Conservation (phyloP, 2,329 filamentous ascomycete genomes). For the Cladosporium sp. region DNA sequence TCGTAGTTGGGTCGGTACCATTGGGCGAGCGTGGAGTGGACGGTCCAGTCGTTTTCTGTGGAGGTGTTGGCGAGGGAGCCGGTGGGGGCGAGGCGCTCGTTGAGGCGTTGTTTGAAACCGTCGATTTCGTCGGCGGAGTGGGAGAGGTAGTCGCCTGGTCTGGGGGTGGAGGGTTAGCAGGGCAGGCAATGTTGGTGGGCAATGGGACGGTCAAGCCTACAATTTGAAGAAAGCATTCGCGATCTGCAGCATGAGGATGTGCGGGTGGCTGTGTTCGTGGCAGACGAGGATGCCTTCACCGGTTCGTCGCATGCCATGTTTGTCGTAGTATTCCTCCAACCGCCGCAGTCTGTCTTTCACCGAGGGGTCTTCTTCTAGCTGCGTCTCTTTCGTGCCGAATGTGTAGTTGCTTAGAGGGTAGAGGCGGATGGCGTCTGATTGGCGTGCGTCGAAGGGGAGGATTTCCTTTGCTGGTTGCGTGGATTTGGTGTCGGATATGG, state of each 20-base stretch:
- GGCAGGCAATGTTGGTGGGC: neutral
- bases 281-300: constrained; percentile 97
- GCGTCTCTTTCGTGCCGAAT: constrained; percentile 96
- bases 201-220: constrained; percentile 34
- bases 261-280: constrained; percentile 98
- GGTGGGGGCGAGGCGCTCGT: constrained; percentile 81
- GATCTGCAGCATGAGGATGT: constrained; percentile 98
- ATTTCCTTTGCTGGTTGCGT: constrained; percentile 21
- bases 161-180: constrained; percentile 26
- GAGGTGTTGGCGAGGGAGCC: constrained; percentile 73
- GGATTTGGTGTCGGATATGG: constrained; percentile 24
- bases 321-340: constrained; percentile 89
- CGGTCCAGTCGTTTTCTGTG: constrained; percentile 67
- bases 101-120: constrained; percentile 90
- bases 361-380: constrained; percentile 95
- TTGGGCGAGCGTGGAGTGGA: constrained; percentile 91
- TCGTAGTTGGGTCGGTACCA: constrained; percentile 99
- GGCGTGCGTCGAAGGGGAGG: constrained; percentile 77
- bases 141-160: constrained; percentile 87
- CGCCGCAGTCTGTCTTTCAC: constrained; percentile 89
- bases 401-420: constrained; percentile 98
- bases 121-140: constrained; percentile 86
- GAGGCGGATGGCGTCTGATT: constrained; percentile 76
- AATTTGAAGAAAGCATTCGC: constrained; percentile 99
- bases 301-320: constrained; percentile 93